Evolutionary conservation across 2,329 filamentous ascomycete genomes (phyloP).

Genomic region (Aureobasidium sp.): DNA sequence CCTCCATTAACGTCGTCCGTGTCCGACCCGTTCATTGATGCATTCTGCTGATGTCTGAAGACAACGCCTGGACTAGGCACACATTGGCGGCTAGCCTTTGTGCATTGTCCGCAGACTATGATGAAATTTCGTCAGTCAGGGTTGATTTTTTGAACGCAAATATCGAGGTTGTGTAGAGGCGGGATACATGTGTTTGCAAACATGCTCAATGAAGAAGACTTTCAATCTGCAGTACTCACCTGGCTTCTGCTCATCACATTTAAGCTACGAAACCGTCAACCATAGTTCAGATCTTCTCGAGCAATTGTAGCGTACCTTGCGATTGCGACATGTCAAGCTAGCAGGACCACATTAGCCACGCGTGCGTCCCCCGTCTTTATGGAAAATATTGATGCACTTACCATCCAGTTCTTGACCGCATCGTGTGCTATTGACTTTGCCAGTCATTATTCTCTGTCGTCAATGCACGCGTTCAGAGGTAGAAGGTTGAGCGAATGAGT

Average conservation of each 20-base stretch:
- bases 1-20: constrained; percentile 36
- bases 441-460: neutral
- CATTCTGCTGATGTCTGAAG: constrained; percentile 62
- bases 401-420: constrained; percentile 27
- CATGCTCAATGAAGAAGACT: neutral
- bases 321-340: constrained; percentile 26
- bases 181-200: too few relatives aligned
- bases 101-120: constrained; percentile 47
- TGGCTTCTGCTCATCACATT: constrained; percentile 56
- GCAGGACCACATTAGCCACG: constrained; percentile 9
- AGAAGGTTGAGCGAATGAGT: neutral
- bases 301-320: constrained; percentile 19
- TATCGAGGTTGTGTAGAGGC: neutral
- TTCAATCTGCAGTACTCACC: constrained; percentile 16
- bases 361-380: neutral
- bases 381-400: constrained; percentile 13
- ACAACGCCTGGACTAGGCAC: constrained; percentile 54
- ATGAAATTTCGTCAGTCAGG: neutral
- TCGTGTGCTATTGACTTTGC: neutral
- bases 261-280: constrained; percentile 37
- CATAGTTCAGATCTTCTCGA: neutral
- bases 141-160: neutral
- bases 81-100: constrained; percentile 52
- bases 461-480: neutral
- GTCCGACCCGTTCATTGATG: constrained; percentile 52